Evolutionary conservation across 2,329 filamentous ascomycete genomes (phyloP).

Genomic region (Lasiodiplodia sp.): DNA sequence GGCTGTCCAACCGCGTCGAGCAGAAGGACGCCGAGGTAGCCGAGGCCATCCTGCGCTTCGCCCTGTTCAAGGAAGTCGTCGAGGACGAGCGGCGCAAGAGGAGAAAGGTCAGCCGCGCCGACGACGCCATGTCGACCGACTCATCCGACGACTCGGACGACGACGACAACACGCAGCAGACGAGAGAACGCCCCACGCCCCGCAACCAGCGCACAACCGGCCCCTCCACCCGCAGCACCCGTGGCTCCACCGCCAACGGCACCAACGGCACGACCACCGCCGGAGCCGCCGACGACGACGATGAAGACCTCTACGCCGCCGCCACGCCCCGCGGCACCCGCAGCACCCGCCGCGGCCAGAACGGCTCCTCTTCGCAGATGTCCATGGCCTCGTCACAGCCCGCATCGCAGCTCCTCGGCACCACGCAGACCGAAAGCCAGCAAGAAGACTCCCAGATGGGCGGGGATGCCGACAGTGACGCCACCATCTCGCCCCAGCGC

Average conservation of each 20-base stretch:
- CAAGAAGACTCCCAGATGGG: slow-evolving; percentile 34
- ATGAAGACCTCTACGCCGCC: slow-evolving; percentile 61
- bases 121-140: slow-evolving; percentile 62
- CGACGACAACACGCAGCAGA: slow-evolving; percentile 61
- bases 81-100: slow-evolving; percentile 80
- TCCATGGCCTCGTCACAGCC: slow-evolving; percentile 83
- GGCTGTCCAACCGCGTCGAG: slow-evolving; percentile 86
- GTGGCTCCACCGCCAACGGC: slow-evolving; percentile 38
- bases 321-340: slow-evolving; percentile 55
- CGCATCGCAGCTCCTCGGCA: slow-evolving; percentile 70
- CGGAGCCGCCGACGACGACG: slow-evolving; percentile 54
- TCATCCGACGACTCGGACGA: slow-evolving; percentile 68
- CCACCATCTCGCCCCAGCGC: slow-evolving; percentile 65
- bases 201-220: slow-evolving; percentile 48
- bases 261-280: slow-evolving; percentile 41
- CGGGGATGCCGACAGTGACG: slow-evolving; percentile 35
- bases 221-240: slow-evolving; percentile 44
- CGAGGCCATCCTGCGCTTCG: slow-evolving; percentile 89
- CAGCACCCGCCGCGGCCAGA: slow-evolving; percentile 46
- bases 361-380: slow-evolving; percentile 58
- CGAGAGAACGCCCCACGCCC: slow-evolving; percentile 31
- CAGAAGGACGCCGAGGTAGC: slow-evolving; percentile 87
- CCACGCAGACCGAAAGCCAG: slow-evolving; percentile 14
- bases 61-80: slow-evolving; percentile 95
- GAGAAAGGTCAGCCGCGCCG: slow-evolving; percentile 72